phyloP scores from a whole-genome alignment of 2,329 filamentous ascomycete genomes.

The Ophiostoma perfectum region DNA sequence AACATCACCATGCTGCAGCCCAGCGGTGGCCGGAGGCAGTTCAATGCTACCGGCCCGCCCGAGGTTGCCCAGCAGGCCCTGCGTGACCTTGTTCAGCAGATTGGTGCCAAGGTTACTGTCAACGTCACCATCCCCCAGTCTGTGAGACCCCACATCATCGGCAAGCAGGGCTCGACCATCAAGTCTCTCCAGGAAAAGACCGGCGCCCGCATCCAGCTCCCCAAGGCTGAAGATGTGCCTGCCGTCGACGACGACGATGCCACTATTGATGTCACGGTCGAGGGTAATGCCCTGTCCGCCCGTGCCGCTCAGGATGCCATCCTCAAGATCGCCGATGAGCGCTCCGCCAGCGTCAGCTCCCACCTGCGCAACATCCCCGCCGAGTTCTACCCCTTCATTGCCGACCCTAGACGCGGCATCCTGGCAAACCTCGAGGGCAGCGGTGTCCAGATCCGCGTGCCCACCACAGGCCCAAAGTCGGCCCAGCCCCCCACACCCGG shows the following conservation, averaged over 20 bases:
- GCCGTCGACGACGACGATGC: constrained; percentile 72
- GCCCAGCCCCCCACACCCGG: constrained; percentile 60
- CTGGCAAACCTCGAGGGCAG: constrained; percentile 65
- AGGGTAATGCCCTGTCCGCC: constrained; percentile 85
- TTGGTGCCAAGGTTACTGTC: constrained; percentile 71
- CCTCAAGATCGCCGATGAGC: constrained; percentile 79
- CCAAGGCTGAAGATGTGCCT: constrained; percentile 63
- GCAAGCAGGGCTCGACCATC: constrained; percentile 82
- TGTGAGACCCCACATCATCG: constrained; percentile 84
- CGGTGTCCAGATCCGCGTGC: constrained; percentile 76
- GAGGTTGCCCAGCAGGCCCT: constrained; percentile 82
- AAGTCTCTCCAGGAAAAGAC: constrained; percentile 85
- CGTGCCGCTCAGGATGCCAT: constrained; percentile 80
- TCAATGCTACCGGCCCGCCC: constrained; percentile 78
- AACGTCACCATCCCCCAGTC: constrained; percentile 78
- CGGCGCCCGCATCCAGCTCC: constrained; percentile 84
- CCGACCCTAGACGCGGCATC: constrained; percentile 66
- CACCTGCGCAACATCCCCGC: constrained; percentile 79
- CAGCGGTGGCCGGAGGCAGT: constrained; percentile 67
- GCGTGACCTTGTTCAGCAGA: constrained; percentile 80
- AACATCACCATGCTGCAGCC: constrained; percentile 71
- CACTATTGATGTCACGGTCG: constrained; percentile 78
- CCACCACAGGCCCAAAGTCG: constrained; percentile 72
- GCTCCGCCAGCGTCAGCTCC: constrained; percentile 73
- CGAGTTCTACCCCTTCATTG: constrained; percentile 93